Evolutionary conservation across 768 basidiomycete species (phyloP).

Genomic region (Sarcomyxa edulis): DNA sequence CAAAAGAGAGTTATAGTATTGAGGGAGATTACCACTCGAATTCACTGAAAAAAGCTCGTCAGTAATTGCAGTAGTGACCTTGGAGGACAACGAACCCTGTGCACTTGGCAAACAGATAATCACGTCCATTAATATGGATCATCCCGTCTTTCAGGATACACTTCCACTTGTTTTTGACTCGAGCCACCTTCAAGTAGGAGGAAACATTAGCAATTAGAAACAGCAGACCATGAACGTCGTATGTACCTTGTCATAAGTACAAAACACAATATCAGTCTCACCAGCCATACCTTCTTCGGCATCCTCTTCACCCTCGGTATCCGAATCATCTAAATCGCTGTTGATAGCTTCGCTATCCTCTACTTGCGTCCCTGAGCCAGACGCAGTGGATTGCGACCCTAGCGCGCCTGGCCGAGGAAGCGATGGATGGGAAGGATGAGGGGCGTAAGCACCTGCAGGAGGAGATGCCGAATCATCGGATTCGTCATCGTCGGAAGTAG

Average conservation of each 20-base stretch:
- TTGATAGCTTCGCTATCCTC: constrained; percentile 86
- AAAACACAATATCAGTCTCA: constrained; percentile 92
- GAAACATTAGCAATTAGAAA: constrained; percentile 2
- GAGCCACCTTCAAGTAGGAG: constrained; percentile 63
- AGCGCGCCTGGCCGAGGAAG: constrained; percentile 71
- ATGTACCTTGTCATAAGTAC: constrained; percentile 94
- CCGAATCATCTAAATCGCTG: constrained; percentile 94
- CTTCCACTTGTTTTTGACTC: constrained; percentile 99
- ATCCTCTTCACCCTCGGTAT: constrained; percentile 82
- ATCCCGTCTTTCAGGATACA: constrained; percentile 96
- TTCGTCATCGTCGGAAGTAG: too few relatives aligned
- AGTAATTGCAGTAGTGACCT: constrained; percentile 1
- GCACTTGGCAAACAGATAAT: constrained; percentile 96
- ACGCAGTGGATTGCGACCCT: constrained; percentile 26
- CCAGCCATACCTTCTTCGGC: constrained; percentile 69
- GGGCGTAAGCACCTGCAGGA: constrained; percentile 61
- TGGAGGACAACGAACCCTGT: constrained; percentile 65
- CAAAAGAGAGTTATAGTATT: background rate
- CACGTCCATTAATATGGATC: constrained; percentile 94
- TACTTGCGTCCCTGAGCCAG: constrained; percentile 24
- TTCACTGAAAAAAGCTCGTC: constrained; percentile 26
- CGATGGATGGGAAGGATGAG: constrained; percentile 69
- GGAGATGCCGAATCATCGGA: constrained; percentile 64
- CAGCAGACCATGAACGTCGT: constrained; percentile 3
- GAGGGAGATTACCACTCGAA: constrained; percentile 36